Evolutionary conservation across 2,329 filamentous ascomycete genomes (phyloP).

Genomic region (Penicillium sp.): DNA sequence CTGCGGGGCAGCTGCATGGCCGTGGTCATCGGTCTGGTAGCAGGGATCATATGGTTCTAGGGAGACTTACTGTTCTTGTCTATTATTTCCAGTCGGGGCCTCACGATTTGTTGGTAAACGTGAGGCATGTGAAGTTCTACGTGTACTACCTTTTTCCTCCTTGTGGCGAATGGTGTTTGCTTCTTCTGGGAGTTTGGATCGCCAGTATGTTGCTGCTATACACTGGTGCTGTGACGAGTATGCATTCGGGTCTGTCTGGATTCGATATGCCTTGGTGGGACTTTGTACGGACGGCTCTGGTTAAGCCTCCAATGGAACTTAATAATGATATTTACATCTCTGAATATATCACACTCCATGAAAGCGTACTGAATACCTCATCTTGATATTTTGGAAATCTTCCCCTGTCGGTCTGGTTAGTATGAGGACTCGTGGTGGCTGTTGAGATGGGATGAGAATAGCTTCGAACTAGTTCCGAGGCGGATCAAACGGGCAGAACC

Average conservation of each 20-base stretch:
- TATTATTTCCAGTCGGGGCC: conserved; percentile 2
- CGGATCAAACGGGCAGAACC: too few species aligned
- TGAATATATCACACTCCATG: neutral
- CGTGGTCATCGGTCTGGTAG: conserved; percentile 39
- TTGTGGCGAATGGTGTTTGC: neutral
- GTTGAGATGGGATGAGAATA: too few species aligned
- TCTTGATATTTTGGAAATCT: neutral
- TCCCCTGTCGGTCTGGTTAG: neutral
- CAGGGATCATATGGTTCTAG: conserved; percentile 42
- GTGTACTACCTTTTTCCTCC: neutral
- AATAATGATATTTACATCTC: conserved; percentile 20
- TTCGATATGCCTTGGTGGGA: conserved; percentile 9
- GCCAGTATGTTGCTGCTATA: conserved; percentile 6
- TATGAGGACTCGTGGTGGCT: neutral
- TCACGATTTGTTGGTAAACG: neutral
- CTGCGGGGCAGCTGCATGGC: conserved; percentile 42
- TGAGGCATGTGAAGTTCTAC: neutral
- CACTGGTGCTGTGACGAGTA: conserved; percentile 21
- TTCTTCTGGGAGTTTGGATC: neutral
- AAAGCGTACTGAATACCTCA: neutral
- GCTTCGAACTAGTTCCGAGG: too few species aligned
- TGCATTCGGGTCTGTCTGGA: conserved; percentile 11
- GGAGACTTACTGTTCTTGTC: neutral
- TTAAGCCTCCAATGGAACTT: conserved; percentile 22
- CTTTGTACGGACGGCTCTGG: conserved; percentile 22